Conservation (phyloP, 2,329 filamentous ascomycete genomes). For the Mycosphaerella arachidis region DNA sequence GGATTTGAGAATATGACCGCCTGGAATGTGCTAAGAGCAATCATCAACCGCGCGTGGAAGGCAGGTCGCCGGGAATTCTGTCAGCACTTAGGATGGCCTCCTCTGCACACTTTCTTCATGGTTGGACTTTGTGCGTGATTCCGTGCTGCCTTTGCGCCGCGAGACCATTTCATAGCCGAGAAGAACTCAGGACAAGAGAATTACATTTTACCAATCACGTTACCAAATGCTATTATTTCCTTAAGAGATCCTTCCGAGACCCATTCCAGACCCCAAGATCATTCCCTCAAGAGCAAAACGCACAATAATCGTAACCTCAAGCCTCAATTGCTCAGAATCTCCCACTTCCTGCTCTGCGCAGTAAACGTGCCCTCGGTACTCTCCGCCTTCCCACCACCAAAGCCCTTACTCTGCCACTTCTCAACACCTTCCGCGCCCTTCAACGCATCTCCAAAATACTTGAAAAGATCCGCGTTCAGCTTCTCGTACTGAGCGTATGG, state of each 20-base stretch:
- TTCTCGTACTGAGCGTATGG: slow-evolving; percentile 46
- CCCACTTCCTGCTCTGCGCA: slow-evolving; percentile 31
- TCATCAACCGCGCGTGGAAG: too few species aligned
- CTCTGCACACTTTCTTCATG: too few species aligned
- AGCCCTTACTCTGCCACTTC: slow-evolving; percentile 46
- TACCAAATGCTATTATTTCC: background rate
- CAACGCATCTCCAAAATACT: slow-evolving; percentile 38
- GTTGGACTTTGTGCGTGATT: too few species aligned
- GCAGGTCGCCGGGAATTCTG: too few species aligned
- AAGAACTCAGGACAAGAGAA: too few species aligned
- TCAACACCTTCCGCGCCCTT: slow-evolving; percentile 44
- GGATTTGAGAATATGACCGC: too few species aligned
- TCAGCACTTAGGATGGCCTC: too few species aligned
- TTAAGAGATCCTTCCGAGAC: background rate
- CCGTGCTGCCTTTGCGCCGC: too few species aligned
- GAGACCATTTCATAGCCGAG: too few species aligned
- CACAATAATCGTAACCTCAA: background rate
- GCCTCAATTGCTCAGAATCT: slow-evolving; percentile 16
- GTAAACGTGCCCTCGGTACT: slow-evolving; percentile 34
- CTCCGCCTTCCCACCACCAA: slow-evolving; percentile 46
- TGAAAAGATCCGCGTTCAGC: slow-evolving; percentile 44
- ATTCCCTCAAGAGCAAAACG: background rate
- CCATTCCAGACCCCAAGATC: background rate
- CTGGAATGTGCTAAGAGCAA: too few species aligned
- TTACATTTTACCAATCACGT: background rate